Evolutionary conservation across 306 rosid species (phyloP), one percentile per base, ranked within the genome.

Genomic region (Herpetospermum pedunculosum): DNA sequence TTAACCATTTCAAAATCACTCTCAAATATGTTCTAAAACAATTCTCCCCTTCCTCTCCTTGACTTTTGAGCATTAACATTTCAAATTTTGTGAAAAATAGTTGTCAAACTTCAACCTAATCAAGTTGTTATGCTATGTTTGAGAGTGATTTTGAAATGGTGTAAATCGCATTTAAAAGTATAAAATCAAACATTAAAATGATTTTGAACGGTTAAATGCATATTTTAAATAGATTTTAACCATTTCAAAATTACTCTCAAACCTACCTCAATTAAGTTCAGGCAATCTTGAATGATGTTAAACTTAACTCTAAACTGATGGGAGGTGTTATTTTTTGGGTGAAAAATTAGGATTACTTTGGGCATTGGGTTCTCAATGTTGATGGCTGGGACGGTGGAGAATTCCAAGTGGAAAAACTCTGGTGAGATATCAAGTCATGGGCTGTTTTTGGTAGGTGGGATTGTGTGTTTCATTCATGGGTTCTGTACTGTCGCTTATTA

Each of bases 391-490:
- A 65, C 96, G 59, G 7, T 88, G 59, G 83, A 84, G 0, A 94
- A 94, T 81, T 86, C 89, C 46, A 88, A 70, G 74, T 81, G 89
- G 10, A 88, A 92, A 75, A 83, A 81, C 72, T 75, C 78, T 0
- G 89, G 98, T 59, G 84, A 86, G 12, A 63, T 89, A 21, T 81
- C 90, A n/a, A 81, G 85, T 55, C 83, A 57, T 81, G 87, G 84
- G 6, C 68, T 88, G 67, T 72, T 91, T 23, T 86, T 87, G 1
- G 86, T 81, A 0, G 96, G 98, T 73, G 98, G 97, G 75, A 81
- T 93, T 59, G 8, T 89, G 37, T 94, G 98, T 60, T 94, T 91
- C 84, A 16, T 91, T 69, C 97, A 94, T 8, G 95, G 86, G 34
- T 30, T 91, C 44, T 80, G 85, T 75, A 75, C 81, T 1, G 74